These are phyloP conservation scores for Aspergillus leporis DNA, from an alignment of 495 filamentous ascomycete species.

Conservation along the genomic window DNA sequence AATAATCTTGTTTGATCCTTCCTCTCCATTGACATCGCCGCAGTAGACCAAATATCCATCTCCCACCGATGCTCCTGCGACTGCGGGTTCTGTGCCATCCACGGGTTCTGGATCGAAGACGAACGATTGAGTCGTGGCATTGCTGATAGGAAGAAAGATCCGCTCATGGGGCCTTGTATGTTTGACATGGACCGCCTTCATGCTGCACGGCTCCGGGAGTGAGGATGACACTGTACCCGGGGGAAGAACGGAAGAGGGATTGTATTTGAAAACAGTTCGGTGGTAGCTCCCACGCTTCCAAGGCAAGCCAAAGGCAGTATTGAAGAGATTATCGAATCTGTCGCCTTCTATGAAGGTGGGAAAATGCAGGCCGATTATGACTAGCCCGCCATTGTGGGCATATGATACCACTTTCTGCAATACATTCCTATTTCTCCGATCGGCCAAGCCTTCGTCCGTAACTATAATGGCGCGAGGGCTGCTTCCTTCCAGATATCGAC, in stretches of 20 bases:
- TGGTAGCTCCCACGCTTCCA: constrained; percentile 39
- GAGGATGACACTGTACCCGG: constrained; percentile 9
- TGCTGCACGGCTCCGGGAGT: constrained; percentile 39
- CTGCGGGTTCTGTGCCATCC: constrained; percentile 31
- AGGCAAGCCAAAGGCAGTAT: constrained; percentile 30
- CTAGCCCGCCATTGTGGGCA: constrained; percentile 18
- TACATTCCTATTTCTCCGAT: constrained; percentile 6
- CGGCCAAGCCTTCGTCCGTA: constrained; percentile 20
- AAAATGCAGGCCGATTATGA: constrained; percentile 34
- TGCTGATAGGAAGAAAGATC: constrained; percentile 30
- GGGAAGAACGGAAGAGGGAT: constrained; percentile 13
- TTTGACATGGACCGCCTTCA: constrained; percentile 45
- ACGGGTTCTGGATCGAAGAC: constrained; percentile 29
- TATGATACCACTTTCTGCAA: constrained; percentile 17
- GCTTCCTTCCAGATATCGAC: constrained; percentile 3
- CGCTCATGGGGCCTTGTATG: constrained; percentile 26
- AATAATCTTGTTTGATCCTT: constrained; percentile 32
- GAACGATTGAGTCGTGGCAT: constrained; percentile 19
- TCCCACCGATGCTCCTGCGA: constrained; percentile 36
- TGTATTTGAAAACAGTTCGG: constrained; percentile 28
- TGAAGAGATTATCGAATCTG: constrained; percentile 26
- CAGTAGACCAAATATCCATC: constrained; percentile 43
- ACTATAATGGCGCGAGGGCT: constrained; percentile 22
- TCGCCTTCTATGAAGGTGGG: constrained; percentile 22
- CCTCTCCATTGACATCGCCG: constrained; percentile 49